phyloP scores from a whole-genome alignment of 2,329 filamentous ascomycete genomes.

The Monascus ruber region DNA sequence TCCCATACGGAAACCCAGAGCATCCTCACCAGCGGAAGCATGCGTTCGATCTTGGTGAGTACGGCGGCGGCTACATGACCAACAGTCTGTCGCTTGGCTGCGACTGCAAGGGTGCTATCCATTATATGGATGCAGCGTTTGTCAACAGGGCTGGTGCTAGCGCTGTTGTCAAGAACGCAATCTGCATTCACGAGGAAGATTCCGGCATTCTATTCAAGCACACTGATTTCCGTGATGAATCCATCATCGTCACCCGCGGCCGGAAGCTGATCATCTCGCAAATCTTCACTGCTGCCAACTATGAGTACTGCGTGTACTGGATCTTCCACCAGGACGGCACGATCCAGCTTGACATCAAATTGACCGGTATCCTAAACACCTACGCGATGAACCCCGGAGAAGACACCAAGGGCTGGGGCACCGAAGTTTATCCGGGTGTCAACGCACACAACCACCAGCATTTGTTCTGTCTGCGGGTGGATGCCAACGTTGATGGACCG shows the following conservation, averaged over 20 bases:
- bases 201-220: slow-evolving; percentile 88
- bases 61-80: slow-evolving; percentile 39
- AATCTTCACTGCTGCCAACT: slow-evolving; percentile 91
- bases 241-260: slow-evolving; percentile 71
- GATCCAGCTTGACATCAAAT: slow-evolving; percentile 80
- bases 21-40: slow-evolving; percentile 40
- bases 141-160: slow-evolving; percentile 65
- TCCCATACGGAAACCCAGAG: slow-evolving; percentile 52
- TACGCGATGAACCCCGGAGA: slow-evolving; percentile 71
- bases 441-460: slow-evolving; percentile 96
- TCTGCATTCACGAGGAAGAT: slow-evolving; percentile 93
- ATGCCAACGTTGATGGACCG: slow-evolving; percentile 76
- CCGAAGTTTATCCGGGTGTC: slow-evolving; percentile 79
- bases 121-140: slow-evolving; percentile 82
- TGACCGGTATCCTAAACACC: slow-evolving; percentile 88
- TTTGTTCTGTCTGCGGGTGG: slow-evolving; percentile 79
- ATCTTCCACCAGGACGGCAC: slow-evolving; percentile 88
- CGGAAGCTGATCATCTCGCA: slow-evolving; percentile 81
- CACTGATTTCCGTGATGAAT: slow-evolving; percentile 85
- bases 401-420: slow-evolving; percentile 78
- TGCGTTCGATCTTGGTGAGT: slow-evolving; percentile 37
- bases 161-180: slow-evolving; percentile 78
- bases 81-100: slow-evolving; percentile 37
- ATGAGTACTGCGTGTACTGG: slow-evolving; percentile 85
- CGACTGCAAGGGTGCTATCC: slow-evolving; percentile 74